phyloP scores from a whole-genome alignment of 2,329 filamentous ascomycete species.

The Westerdykella ornata region DNA sequence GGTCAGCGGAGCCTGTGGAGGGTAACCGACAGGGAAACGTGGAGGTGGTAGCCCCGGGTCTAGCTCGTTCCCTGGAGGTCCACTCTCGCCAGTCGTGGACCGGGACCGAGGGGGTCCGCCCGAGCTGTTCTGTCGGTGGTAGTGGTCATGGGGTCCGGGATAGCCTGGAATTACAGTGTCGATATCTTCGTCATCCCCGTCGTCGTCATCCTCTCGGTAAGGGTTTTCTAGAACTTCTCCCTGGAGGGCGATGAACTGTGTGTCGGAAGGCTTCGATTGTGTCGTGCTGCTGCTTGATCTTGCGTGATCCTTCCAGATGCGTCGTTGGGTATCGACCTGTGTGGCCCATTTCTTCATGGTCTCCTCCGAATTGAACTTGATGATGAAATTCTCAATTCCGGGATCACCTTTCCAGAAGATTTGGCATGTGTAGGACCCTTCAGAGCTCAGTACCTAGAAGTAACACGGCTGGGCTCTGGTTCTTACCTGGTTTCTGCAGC shows the following conservation, averaged over 20 bases:
- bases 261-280: constrained; percentile 51
- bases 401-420: constrained; percentile 99
- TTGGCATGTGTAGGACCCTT: constrained; percentile 88
- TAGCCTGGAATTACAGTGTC: constrained; percentile 35
- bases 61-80: constrained; percentile 31
- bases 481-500: constrained; percentile 75
- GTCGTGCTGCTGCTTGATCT: constrained; percentile 44
- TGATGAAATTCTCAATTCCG: constrained; percentile 91
- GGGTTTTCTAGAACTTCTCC: constrained; percentile 72
- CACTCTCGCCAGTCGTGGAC: constrained; percentile 67
- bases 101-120: constrained; percentile 68
- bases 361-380: constrained; percentile 87
- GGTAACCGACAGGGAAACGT: constrained; percentile 61
- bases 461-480: neutral
- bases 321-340: constrained; percentile 69
- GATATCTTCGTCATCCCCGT: constrained; percentile 48
- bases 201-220: constrained; percentile 59
- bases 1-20: constrained; percentile 52
- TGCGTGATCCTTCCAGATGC: constrained; percentile 45
- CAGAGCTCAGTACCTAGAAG: neutral
- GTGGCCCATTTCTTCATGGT: constrained; percentile 86
- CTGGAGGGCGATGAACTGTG: constrained; percentile 75
- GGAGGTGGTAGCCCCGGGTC: constrained; percentile 55
- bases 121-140: constrained; percentile 62
- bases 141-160: constrained; percentile 40